Percentiles rank a stretch among this genome's conserved stretches.
Evolutionary conservation across 306 rosid species (phyloP).

Genomic region (peach (Prunus persica)): DNA sequence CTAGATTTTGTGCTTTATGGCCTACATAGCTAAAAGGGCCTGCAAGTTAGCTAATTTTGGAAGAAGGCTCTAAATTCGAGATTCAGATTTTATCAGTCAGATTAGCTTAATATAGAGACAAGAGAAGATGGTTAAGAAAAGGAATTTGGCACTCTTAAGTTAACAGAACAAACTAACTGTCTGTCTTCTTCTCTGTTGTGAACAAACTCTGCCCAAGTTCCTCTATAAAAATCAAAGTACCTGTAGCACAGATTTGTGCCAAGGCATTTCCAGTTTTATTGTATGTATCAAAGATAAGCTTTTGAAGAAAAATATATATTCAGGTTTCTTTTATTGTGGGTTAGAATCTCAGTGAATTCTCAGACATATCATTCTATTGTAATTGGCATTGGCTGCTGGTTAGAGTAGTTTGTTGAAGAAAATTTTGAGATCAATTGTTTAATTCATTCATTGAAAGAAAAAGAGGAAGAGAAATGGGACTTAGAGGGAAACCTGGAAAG

Average conservation of each 20-base stretch:
- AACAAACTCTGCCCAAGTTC: not conserved
- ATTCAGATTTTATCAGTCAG: not conserved
- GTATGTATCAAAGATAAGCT: not conserved
- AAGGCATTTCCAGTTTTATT: too few relatives aligned
- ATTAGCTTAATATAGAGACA: slow-evolving; percentile 1
- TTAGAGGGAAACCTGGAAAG: slow-evolving; percentile 25
- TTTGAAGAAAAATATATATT: too few relatives aligned
- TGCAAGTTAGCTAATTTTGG: not conserved
- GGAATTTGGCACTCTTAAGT: too few relatives aligned
- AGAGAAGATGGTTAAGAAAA: not conserved
- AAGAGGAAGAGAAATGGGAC: slow-evolving; percentile 32
- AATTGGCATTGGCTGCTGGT: not conserved
- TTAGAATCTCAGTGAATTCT: too few relatives aligned
- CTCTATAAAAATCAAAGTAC: not conserved
- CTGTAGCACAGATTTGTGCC: too few relatives aligned
- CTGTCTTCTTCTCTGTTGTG: not conserved
- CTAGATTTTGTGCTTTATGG: not conserved
- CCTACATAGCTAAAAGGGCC: too few relatives aligned
- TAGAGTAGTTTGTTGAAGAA: not conserved
- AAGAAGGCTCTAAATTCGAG: not conserved
- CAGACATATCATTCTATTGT: not conserved
- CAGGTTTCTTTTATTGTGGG: too few relatives aligned
- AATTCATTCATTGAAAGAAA: not conserved
- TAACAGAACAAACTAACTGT: not conserved
- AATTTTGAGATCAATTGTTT: not conserved